These are phyloP conservation scores for Phlebiopsis flavidoalba DNA, from an alignment of 768 basidiomycete species.

Conservation along the genomic window DNA sequence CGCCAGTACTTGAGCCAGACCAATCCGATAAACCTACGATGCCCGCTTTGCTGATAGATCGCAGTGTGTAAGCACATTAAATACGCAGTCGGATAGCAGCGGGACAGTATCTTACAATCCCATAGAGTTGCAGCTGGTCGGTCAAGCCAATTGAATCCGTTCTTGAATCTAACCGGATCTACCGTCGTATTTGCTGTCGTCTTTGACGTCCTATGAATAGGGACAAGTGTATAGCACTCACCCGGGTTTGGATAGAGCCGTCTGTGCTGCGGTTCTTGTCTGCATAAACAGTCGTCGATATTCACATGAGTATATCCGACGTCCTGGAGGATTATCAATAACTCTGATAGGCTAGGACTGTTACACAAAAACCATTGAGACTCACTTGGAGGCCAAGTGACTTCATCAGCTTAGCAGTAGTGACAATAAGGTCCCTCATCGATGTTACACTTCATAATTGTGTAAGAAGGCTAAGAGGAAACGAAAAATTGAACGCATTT, in stretches of 20 bases:
- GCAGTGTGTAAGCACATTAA: neutral
- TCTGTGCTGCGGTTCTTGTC: slow-evolving; percentile 44
- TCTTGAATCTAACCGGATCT: slow-evolving; percentile 36
- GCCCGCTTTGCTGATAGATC: slow-evolving; percentile 6
- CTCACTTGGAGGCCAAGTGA: slow-evolving; percentile 36
- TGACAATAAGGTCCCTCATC: slow-evolving; percentile 46
- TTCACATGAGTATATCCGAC: slow-evolving; percentile 55
- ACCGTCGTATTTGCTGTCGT: slow-evolving; percentile 33
- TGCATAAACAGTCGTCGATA: slow-evolving; percentile 60
- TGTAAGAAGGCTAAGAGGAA: neutral
- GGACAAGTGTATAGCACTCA: slow-evolving; percentile 14
- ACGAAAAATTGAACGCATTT: neutral
- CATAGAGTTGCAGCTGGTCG: slow-evolving; percentile 44
- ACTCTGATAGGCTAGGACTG: neutral
- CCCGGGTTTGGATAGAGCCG: slow-evolving; percentile 52
- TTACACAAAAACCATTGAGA: neutral
- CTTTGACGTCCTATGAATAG: neutral
- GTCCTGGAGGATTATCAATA: slow-evolving; percentile 30
- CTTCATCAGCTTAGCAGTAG: slow-evolving; percentile 46
- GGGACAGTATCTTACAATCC: slow-evolving; percentile 41
- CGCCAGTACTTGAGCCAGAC: no score
- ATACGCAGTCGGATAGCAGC: neutral
- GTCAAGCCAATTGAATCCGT: slow-evolving; percentile 55
- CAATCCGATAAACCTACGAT: slow-evolving; percentile 2
- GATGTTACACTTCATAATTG: slow-evolving; percentile 44